Evolutionary conservation across 78 protist genomes (phyloP).

Genomic region (Protostelium mycophagum): DNA sequence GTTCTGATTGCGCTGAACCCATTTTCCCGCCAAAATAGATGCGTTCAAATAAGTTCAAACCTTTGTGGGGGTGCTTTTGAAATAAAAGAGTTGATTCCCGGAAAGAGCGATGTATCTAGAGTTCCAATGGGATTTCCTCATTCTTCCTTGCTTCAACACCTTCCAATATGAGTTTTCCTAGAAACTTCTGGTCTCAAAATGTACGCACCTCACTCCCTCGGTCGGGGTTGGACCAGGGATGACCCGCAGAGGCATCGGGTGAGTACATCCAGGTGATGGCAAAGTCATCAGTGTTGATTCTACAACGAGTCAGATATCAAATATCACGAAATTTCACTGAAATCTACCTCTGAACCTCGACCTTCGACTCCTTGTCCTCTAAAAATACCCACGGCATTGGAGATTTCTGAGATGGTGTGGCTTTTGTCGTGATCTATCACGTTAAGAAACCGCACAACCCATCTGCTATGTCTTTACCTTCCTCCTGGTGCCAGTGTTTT

Average conservation of each 20-base stretch:
- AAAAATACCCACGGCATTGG: neutral
- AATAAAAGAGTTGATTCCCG: neutral
- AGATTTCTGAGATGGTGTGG: neutral
- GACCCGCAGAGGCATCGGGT: neutral
- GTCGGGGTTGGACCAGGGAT: neutral
- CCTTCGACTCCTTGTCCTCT: neutral
- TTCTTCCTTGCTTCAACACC: neutral
- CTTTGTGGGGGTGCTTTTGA: neutral
- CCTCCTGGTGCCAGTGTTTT: neutral
- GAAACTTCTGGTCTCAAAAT: too few relatives aligned
- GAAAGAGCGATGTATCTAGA: neutral
- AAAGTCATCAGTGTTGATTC: neutral
- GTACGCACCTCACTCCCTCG: neutral
- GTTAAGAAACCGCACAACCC: neutral
- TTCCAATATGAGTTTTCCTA: neutral
- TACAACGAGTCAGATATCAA: neutral
- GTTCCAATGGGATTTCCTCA: neutral
- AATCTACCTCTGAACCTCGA: neutral
- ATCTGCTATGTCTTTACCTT: neutral
- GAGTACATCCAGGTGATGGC: neutral
- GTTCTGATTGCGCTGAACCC: too few relatives aligned
- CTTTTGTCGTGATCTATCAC: neutral
- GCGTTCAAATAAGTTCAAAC: neutral
- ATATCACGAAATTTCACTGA: neutral
- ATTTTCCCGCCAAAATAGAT: too few relatives aligned